Evolutionary conservation across 2,329 filamentous ascomycete genomes (phyloP).

Genomic region (Calcarisporium arbuscula): DNA sequence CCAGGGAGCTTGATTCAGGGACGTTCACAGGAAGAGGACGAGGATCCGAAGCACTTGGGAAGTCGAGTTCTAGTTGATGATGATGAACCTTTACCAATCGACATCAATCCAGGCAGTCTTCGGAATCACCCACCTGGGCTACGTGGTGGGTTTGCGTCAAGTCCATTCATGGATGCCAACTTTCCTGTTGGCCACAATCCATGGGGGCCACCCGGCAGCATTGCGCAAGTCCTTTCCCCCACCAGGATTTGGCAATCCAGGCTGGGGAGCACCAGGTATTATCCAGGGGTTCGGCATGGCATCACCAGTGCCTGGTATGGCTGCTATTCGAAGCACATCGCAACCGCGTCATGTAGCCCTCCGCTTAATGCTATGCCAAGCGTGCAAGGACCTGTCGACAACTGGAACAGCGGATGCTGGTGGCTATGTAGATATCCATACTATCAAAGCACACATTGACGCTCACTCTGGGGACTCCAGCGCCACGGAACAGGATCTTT

Average conservation of each 20-base stretch:
- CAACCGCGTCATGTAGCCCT: constrained; percentile 63
- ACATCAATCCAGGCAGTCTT: constrained; percentile 24
- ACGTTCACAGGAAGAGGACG: constrained; percentile 47
- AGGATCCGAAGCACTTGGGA: constrained; percentile 75
- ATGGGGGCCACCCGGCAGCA: constrained; percentile 33
- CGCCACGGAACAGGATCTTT: constrained; percentile 57
- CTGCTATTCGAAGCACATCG: constrained; percentile 25
- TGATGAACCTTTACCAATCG: constrained; percentile 45
- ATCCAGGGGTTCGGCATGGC: constrained; percentile 27
- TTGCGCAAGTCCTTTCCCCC: constrained; percentile 35
- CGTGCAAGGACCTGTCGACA: constrained; percentile 59
- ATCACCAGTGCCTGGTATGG: constrained; percentile 22
- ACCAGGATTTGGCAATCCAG: constrained; percentile 38
- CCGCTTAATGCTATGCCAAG: constrained; percentile 68
- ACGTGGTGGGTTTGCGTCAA: constrained; percentile 33
- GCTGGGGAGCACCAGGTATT: constrained; percentile 28
- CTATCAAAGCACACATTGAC: constrained; percentile 61
- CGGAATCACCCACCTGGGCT: constrained; percentile 47
- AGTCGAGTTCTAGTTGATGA: constrained; percentile 85
- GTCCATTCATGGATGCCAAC: constrained; percentile 35
- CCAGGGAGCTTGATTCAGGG: constrained; percentile 66
- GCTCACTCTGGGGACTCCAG: constrained; percentile 37
- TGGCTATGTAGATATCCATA: constrained; percentile 63
- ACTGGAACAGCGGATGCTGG: constrained; percentile 37
- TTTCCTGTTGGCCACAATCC: constrained; percentile 31